Conservation (phyloP, 352 stramenopile genomes). For the Halophytophthora polymorphica region DNA sequence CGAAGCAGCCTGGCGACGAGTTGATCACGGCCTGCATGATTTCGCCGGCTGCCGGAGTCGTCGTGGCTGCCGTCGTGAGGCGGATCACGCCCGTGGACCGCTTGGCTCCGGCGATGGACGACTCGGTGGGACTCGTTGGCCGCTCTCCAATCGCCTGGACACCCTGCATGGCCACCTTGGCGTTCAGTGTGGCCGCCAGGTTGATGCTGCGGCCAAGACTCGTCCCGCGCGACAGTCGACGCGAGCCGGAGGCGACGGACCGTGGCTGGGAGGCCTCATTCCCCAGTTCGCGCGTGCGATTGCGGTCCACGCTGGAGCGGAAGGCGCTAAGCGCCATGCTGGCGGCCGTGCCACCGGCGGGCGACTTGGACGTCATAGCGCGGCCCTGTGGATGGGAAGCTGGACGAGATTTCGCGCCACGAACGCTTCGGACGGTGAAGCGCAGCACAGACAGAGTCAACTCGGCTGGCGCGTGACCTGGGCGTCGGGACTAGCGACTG, state of each 20-base stretch:
- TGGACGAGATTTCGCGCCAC: too few species aligned
- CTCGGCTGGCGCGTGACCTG: too few species aligned
- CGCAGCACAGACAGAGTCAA: too few species aligned
- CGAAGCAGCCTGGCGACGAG: slow-evolving; percentile 34
- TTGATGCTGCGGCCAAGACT: slow-evolving; percentile 13
- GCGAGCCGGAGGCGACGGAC: slow-evolving; percentile 7
- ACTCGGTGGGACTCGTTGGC: too few species aligned
- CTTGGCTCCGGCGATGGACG: too few species aligned
- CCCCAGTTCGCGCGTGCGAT: slow-evolving; percentile 22
- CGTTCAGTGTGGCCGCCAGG: not conserved
- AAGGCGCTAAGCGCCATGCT: slow-evolving; percentile 39
- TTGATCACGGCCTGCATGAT: slow-evolving; percentile 48
- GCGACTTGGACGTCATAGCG: not conserved
- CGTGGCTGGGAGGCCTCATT: slow-evolving; percentile 11
- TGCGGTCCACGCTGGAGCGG: slow-evolving; percentile 29
- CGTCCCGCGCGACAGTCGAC: slow-evolving; percentile 8
- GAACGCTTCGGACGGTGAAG: too few species aligned
- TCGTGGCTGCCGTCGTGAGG: too few species aligned
- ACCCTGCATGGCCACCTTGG: slow-evolving; percentile 3
- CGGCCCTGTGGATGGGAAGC: too few species aligned
- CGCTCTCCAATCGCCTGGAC: too few species aligned
- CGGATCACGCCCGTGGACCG: too few species aligned
- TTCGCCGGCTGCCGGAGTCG: slow-evolving; percentile 13
- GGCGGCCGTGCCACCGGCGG: slow-evolving; percentile 19
- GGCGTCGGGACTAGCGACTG: too few species aligned